Conservation (phyloP, 1,139 yeast species). For the Komagataea norvegica region DNA sequence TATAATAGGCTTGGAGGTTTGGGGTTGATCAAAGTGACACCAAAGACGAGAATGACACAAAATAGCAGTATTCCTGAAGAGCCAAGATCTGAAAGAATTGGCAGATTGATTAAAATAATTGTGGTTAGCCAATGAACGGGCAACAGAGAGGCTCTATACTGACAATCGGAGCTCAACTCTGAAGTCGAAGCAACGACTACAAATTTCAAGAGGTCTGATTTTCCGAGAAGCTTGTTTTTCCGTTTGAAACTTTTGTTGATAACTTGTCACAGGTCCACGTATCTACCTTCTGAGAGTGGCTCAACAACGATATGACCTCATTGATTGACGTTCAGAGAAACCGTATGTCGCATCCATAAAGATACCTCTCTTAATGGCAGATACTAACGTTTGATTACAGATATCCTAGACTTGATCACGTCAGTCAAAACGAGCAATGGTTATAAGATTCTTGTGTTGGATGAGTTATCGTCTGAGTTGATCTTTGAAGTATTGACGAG, state of each 20-base stretch:
- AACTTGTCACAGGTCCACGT: not conserved
- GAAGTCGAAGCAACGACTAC: too few species aligned
- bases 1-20: not conserved
- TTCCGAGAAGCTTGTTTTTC: too few species aligned
- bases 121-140: too few species aligned
- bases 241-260: not conserved
- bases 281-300: not conserved
- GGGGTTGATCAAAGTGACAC: too few species aligned
- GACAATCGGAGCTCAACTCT: too few species aligned
- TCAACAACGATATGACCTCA: slow-evolving; percentile 21
- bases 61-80: too few species aligned
- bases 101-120: too few species aligned
- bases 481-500: slow-evolving; percentile 32
- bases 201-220: too few species aligned
- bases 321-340: slow-evolving; percentile 24
- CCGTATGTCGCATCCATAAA: slow-evolving; percentile 20
- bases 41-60: too few species aligned
- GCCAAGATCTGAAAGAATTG: too few species aligned
- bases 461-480: slow-evolving; percentile 32
- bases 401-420: slow-evolving; percentile 17
- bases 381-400: slow-evolving; percentile 8
- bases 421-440: slow-evolving; percentile 24
- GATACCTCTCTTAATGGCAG: too few species aligned
- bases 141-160: too few species aligned
- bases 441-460: slow-evolving; percentile 40